Percentiles rank a stretch among this genome's conserved stretches.
Conservation (phyloP, 768 basidiomycete genomes). For the Phlebiopsis gigantea region DNA sequence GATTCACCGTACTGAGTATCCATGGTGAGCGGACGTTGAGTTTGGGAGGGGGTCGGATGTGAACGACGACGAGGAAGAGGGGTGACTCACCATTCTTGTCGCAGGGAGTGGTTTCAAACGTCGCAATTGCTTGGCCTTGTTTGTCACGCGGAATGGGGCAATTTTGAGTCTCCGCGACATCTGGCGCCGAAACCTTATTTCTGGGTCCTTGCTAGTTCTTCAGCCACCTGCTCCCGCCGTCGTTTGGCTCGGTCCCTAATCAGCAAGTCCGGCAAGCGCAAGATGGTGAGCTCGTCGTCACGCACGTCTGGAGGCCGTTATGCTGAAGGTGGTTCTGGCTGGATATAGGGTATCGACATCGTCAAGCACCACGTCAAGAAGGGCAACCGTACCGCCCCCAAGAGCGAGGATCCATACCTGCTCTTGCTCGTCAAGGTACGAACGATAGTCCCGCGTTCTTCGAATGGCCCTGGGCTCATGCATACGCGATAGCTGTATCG, state of each 20-base stretch:
- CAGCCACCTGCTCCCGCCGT: slow-evolving; percentile 40
- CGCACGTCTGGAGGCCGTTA: slow-evolving; percentile 10
- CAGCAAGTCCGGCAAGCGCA: slow-evolving; percentile 44
- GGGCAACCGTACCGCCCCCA: slow-evolving; percentile 88
- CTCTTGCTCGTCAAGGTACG: slow-evolving; percentile 94
- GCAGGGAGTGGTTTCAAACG: slow-evolving; percentile 22
- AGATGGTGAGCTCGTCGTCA: slow-evolving; percentile 72
- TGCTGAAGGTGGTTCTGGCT: slow-evolving; percentile 6
- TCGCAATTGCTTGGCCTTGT: slow-evolving; percentile 26
- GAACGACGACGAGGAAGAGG: slow-evolving; percentile 14
- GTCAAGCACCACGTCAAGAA: slow-evolving; percentile 98
- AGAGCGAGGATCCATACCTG: slow-evolving; percentile 99
- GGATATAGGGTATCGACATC: slow-evolving; percentile 87
- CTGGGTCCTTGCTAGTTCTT: slow-evolving; percentile 56
- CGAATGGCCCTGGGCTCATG: slow-evolving; percentile 13
- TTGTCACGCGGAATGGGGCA: slow-evolving; percentile 9
- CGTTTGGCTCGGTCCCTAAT: slow-evolving; percentile 38
- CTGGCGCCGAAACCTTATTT: slow-evolving; percentile 30
- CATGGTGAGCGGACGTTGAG: slow-evolving; percentile 8
- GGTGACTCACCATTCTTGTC: slow-evolving; percentile 63
- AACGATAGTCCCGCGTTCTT: slow-evolving; percentile 6
- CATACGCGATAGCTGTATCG: slow-evolving; percentile 76
- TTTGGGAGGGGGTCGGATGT: background rate
- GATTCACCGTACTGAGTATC: slow-evolving; percentile 59
- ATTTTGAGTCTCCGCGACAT: slow-evolving; percentile 21